Conservation (phyloP, 2,329 filamentous ascomycete species). For the Basipetospora chlamydospora region DNA sequence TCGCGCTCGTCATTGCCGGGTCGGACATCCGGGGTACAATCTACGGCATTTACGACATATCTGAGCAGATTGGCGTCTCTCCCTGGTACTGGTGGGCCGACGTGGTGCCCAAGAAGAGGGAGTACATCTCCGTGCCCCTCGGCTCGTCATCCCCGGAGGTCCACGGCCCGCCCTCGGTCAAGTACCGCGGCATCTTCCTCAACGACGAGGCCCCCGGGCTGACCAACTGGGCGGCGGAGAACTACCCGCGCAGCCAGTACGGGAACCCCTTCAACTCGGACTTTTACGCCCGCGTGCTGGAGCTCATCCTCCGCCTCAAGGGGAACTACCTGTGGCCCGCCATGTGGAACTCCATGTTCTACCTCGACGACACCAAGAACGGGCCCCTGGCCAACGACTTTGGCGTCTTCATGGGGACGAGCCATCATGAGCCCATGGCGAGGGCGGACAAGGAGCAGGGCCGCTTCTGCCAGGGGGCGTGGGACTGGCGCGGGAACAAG, state of each 20-base stretch:
- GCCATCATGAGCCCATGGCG: slow-evolving; percentile 60
- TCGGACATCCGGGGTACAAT: slow-evolving; percentile 44
- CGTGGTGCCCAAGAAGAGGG: slow-evolving; percentile 34
- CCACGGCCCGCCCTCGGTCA: slow-evolving; percentile 46
- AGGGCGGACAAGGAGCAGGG: slow-evolving; percentile 42
- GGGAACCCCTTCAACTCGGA: slow-evolving; percentile 2
- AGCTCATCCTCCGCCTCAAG: slow-evolving; percentile 52
- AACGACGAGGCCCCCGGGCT: slow-evolving; percentile 56
- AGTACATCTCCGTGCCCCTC: slow-evolving; percentile 33
- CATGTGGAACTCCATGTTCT: slow-evolving; percentile 57
- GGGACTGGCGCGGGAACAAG: slow-evolving; percentile 58
- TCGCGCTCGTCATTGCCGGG: slow-evolving; percentile 39
- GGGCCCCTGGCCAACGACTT: slow-evolving; percentile 57
- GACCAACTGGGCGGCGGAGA: slow-evolving; percentile 45
- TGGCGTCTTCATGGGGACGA: slow-evolving; percentile 57
- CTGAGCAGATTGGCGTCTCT: slow-evolving; percentile 50
- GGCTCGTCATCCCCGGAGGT: slow-evolving; percentile 22
- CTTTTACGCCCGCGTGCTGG: slow-evolving; percentile 57
- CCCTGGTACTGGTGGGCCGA: slow-evolving; percentile 59
- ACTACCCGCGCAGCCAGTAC: slow-evolving; percentile 3
- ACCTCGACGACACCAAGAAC: slow-evolving; percentile 54
- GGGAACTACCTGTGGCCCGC: slow-evolving; percentile 68
- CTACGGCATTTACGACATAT: slow-evolving; percentile 45
- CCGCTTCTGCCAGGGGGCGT: slow-evolving; percentile 41
- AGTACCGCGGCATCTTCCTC: slow-evolving; percentile 58